Evolutionary conservation across 2,329 filamentous ascomycete species (phyloP).

Genomic region (Elsinoe batatas): DNA sequence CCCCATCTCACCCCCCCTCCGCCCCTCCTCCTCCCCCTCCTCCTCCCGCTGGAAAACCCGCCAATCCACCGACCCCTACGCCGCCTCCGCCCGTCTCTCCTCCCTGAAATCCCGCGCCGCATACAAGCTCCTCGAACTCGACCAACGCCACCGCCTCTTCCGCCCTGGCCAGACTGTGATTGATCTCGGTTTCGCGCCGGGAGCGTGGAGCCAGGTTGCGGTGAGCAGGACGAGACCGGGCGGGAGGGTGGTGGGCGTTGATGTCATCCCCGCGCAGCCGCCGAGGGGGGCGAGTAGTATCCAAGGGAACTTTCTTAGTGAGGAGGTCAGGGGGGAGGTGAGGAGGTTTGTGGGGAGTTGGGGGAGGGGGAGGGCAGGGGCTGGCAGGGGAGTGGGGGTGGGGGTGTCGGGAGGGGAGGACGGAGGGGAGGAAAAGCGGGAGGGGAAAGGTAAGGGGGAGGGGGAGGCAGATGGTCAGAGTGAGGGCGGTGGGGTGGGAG

Average conservation of each 20-base stretch:
- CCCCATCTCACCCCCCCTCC: slow-evolving; percentile 22
- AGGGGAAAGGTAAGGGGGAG: slow-evolving; percentile 27
- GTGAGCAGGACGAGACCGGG: slow-evolving; percentile 63
- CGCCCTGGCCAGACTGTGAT: slow-evolving; percentile 73
- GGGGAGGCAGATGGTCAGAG: slow-evolving; percentile 24
- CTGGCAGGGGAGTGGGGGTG: slow-evolving; percentile 22
- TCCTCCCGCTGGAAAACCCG: slow-evolving; percentile 75
- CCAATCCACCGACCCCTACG: slow-evolving; percentile 62
- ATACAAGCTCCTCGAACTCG: slow-evolving; percentile 87
- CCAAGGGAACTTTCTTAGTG: slow-evolving; percentile 83
- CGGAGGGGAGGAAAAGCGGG: slow-evolving; percentile 25
- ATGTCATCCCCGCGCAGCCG: slow-evolving; percentile 85
- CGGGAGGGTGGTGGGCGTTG: slow-evolving; percentile 80
- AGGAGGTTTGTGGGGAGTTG: slow-evolving; percentile 63
- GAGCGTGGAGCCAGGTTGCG: slow-evolving; percentile 67
- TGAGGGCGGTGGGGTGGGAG: slow-evolving; percentile 15
- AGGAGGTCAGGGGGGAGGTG: slow-evolving; percentile 63
- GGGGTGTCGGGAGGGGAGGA: slow-evolving; percentile 19
- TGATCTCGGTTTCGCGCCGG: slow-evolving; percentile 73
- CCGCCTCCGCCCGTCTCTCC: slow-evolving; percentile 64
- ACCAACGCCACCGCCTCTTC: slow-evolving; percentile 73
- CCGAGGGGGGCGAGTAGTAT: slow-evolving; percentile 87
- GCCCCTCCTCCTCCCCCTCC: slow-evolving; percentile 38
- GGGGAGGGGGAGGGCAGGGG: slow-evolving; percentile 44
- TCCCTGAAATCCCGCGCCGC: slow-evolving; percentile 83